Base-by-base conservation (phyloP, 139 green algal species). In the Spirogloea muscicola region DNA sequence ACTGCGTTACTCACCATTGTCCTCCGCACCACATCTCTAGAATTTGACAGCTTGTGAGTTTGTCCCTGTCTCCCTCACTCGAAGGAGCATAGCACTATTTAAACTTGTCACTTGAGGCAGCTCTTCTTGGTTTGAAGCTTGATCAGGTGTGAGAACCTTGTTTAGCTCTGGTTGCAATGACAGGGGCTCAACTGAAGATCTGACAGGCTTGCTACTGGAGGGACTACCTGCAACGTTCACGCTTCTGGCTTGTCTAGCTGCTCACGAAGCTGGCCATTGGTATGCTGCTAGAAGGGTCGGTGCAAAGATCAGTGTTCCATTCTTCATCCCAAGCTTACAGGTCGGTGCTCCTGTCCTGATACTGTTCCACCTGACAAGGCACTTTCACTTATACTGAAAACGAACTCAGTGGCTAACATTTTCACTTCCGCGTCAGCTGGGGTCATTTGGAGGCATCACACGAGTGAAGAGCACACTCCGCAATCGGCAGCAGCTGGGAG, bases 371-470 rank as follows among this genome's bases (percentile, higher is more conserved):
- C 31, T 55, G 46, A 31, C n/a, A 55, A 31, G 46, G 46, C 46
- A 55, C n/a, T 55, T 55, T 55, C n/a, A 21, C n/a, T 55, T 55
- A 31, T n/a, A 31, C n/a, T 55, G 46, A 31, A 55, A 21, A 55
- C 21, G 21, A 31, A 55, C 21, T 55, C 21, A 55, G 21, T 55
- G 21, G 46, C 21, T 55, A 55, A 31, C 21, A 31, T 31, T 64
- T 36, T 64, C 27, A 13, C 55, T 64, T 64, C 37, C 7, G 5
- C 37, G 44, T 3, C 71, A 79, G 71, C 37, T 79, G 36, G 89
- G 90, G 40, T 86, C 68, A 63, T 94, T 96, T 79, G 91, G 91
- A 13, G 84, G 82, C 55, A 90, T 96, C 68, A 96, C 89, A 0
- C 80, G 89, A 44, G 84, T 96, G n/a, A 63, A 72, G 38, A 64